phyloP scores from a whole-genome alignment of 1,284 basidiomycete genomes.

The Ganoderma lucidum region DNA sequence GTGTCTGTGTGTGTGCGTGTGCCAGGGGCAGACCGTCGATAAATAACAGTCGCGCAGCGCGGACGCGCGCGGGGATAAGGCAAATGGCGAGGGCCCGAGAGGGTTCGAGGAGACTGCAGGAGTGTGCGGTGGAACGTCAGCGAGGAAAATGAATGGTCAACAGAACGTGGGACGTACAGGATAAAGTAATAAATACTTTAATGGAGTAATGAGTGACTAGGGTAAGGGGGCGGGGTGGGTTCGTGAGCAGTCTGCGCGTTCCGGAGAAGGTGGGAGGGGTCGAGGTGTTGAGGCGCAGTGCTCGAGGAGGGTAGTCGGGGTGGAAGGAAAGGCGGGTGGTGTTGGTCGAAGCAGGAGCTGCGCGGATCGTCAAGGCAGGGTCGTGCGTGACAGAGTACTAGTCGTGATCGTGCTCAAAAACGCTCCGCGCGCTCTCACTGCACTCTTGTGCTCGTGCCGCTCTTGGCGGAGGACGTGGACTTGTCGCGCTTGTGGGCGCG shows the following conservation, averaged over 20 bases:
- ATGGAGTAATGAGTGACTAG: slow-evolving; percentile 31
- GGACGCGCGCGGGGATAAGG: not conserved
- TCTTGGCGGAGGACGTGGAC: slow-evolving; percentile 25
- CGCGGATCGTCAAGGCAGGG: slow-evolving; percentile 20
- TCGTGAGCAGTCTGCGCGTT: slow-evolving; percentile 19
- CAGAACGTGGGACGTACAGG: slow-evolving; percentile 18
- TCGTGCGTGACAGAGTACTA: slow-evolving; percentile 24
- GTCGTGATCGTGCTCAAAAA: slow-evolving; percentile 27
- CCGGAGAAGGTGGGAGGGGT: slow-evolving; percentile 4
- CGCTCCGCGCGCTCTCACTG: slow-evolving; percentile 23
- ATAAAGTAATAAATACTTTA: slow-evolving; percentile 32
- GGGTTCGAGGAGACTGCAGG: not conserved
- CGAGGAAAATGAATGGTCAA: not conserved
- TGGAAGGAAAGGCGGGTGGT: not conserved
- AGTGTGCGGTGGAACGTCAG: not conserved
- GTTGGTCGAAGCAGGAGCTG: slow-evolving; percentile 7
- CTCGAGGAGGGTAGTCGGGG: not conserved
- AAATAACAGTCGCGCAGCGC: slow-evolving; percentile 24
- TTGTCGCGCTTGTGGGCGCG: slow-evolving; percentile 33
- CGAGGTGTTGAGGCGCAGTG: not conserved
- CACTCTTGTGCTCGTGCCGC: slow-evolving; percentile 15
- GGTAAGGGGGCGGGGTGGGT: slow-evolving; percentile 21
- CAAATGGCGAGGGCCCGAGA: not conserved
- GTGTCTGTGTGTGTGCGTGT: not conserved
- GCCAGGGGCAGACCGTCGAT: slow-evolving; percentile 27